Conservation (phyloP, 2,329 filamentous ascomycete genomes). For the Clarireedia hainanense region DNA sequence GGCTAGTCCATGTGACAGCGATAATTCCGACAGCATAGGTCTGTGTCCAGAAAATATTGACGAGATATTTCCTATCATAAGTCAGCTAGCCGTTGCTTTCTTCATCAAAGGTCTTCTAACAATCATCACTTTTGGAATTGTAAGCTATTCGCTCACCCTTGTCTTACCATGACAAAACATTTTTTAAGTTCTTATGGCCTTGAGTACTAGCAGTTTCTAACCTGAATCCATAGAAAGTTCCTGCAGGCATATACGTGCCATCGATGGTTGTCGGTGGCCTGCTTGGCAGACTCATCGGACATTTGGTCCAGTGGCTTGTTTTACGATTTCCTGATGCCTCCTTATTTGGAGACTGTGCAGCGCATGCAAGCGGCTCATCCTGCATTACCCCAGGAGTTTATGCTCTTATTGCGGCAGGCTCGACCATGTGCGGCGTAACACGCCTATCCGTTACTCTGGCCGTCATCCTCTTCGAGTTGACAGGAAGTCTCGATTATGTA, state of each 20-base stretch:
- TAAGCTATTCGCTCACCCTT: constrained; percentile 32
- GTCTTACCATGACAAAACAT: too few relatives aligned
- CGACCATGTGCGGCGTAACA: constrained; percentile 97
- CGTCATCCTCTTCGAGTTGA: constrained; percentile 93
- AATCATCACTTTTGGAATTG: constrained; percentile 84
- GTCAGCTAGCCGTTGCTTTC: constrained; percentile 68
- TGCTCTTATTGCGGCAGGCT: constrained; percentile 85
- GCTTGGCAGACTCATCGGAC: constrained; percentile 81
- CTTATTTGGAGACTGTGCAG: constrained; percentile 68
- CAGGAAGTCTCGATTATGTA: constrained; percentile 89
- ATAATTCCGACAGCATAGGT: constrained; percentile 56
- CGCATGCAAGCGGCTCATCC: constrained; percentile 58
- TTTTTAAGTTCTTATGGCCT: neutral
- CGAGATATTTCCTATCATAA: constrained; percentile 71
- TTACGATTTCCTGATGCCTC: constrained; percentile 62
- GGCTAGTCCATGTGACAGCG: constrained; percentile 75
- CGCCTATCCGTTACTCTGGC: constrained; percentile 86
- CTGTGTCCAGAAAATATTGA: constrained; percentile 67
- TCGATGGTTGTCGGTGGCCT: constrained; percentile 98
- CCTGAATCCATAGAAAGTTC: constrained; percentile 57
- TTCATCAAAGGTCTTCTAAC: constrained; percentile 86
- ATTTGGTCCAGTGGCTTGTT: constrained; percentile 74
- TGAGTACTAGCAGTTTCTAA: neutral
- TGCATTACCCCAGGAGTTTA: constrained; percentile 98
- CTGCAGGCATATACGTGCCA: constrained; percentile 93